Evolutionary conservation across 768 basidiomycete species (phyloP).

Genomic region (Termitomyces sp.): DNA sequence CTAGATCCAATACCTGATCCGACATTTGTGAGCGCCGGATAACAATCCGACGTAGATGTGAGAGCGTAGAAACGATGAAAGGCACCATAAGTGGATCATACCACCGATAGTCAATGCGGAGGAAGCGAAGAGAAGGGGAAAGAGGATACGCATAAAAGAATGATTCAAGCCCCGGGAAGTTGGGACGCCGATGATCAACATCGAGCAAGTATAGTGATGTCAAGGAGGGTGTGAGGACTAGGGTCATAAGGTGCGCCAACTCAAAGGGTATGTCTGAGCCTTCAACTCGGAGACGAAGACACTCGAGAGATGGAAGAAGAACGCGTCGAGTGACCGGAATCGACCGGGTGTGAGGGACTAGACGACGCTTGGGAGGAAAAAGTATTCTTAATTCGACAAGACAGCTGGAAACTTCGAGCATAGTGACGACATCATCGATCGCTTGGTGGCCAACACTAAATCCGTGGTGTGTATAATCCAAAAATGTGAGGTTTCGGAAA

Average conservation of each 20-base stretch:
- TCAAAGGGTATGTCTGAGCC: slow-evolving; percentile 57
- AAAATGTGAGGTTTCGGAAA: slow-evolving; percentile 52
- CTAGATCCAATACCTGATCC: slow-evolving; percentile 27
- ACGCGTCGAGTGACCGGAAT: slow-evolving; percentile 26
- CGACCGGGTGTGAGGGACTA: slow-evolving; percentile 16
- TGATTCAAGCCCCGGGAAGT: slow-evolving; percentile 39
- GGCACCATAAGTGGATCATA: slow-evolving; percentile 34
- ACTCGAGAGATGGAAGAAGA: slow-evolving; percentile 37
- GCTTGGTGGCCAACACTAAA: slow-evolving; percentile 55
- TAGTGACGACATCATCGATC: slow-evolving; percentile 49
- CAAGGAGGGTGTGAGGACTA: slow-evolving; percentile 43
- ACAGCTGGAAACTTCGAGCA: slow-evolving; percentile 47
- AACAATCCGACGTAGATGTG: slow-evolving; percentile 25
- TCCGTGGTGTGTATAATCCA: slow-evolving; percentile 71
- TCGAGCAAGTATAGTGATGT: slow-evolving; percentile 43
- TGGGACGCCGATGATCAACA: slow-evolving; percentile 23
- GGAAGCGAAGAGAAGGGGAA: slow-evolving; percentile 29
- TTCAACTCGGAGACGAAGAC: slow-evolving; percentile 45
- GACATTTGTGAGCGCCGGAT: slow-evolving; percentile 26
- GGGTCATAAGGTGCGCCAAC: slow-evolving; percentile 44
- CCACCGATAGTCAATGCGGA: slow-evolving; percentile 43
- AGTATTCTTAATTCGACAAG: slow-evolving; percentile 50
- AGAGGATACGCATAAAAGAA: slow-evolving; percentile 42
- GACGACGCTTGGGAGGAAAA: slow-evolving; percentile 37
- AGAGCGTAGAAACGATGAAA: slow-evolving; percentile 27